These are phyloP conservation scores for Metarhizium robertsii DNA, from an alignment of 2,329 filamentous ascomycete species.

Conservation along the genomic window DNA sequence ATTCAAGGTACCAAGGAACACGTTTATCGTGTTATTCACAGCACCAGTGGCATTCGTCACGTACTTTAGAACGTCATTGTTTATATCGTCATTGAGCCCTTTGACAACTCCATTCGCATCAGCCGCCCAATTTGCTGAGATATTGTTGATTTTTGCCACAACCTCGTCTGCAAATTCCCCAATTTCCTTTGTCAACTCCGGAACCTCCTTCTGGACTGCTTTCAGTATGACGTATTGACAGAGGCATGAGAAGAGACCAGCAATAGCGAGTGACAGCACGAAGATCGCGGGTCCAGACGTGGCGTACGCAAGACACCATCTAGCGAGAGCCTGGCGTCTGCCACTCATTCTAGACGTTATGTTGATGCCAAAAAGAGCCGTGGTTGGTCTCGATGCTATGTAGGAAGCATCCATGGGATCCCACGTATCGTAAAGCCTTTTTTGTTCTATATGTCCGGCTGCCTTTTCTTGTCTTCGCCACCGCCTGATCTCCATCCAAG, in stretches of 20 bases:
- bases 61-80: conserved; percentile 76
- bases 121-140: conserved; percentile 67
- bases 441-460: conserved; percentile 53
- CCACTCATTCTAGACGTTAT: conserved; percentile 55
- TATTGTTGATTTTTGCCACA: conserved; percentile 59
- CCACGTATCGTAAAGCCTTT: conserved; percentile 61
- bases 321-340: conserved; percentile 60
- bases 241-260: conserved; percentile 72
- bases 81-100: conserved; percentile 67
- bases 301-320: conserved; percentile 82
- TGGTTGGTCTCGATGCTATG: conserved; percentile 72
- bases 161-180: conserved; percentile 73
- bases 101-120: conserved; percentile 66
- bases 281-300: conserved; percentile 81
- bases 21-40: conserved; percentile 77
- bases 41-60: conserved; percentile 75
- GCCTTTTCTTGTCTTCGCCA: conserved; percentile 67
- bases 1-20: conserved; percentile 70
- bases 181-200: conserved; percentile 64
- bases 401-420: conserved; percentile 86
- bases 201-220: conserved; percentile 65
- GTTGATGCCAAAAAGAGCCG: conserved; percentile 62
- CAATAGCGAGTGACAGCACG: conserved; percentile 70
- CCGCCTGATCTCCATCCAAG: conserved; percentile 66
- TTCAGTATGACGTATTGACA: conserved; percentile 75